A percentile compares a stretch with the other conserved stretches of the same genome.
These are phyloP conservation scores for Diutina sp. DNA, from an alignment of 1,139 yeast species.

Conservation along the genomic window DNA sequence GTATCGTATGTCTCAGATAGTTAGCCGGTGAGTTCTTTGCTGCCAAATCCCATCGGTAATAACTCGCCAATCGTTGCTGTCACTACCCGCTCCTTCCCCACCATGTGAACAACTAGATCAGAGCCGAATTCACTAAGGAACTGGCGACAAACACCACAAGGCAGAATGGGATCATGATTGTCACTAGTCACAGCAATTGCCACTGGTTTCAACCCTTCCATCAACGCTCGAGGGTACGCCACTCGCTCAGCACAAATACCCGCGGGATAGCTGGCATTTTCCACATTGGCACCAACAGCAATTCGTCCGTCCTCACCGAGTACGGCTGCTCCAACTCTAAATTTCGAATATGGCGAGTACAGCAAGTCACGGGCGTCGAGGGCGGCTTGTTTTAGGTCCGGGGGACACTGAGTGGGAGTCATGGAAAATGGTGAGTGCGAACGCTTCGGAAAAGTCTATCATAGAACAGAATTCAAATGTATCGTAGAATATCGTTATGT, in stretches of 20 bases:
- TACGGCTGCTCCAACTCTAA: constrained; percentile 68
- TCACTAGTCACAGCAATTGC: constrained; percentile 71
- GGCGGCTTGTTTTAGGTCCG: background rate
- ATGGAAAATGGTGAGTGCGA: background rate
- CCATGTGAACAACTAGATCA: constrained; percentile 48
- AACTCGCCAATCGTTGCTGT: constrained; percentile 45
- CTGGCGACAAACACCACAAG: constrained; percentile 94
- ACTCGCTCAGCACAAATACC: constrained; percentile 86
- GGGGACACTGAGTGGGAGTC: background rate
- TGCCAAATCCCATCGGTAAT: constrained; percentile 73
- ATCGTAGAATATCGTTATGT: background rate
- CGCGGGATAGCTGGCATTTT: constrained; percentile 86
- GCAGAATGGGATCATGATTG: constrained; percentile 48
- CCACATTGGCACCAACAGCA: constrained; percentile 75
- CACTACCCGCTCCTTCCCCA: constrained; percentile 27
- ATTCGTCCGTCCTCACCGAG: constrained; percentile 36
- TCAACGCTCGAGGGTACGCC: constrained; percentile 53
- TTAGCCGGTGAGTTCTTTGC: background rate
- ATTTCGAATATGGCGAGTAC: background rate
- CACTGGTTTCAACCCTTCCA: constrained; percentile 30
- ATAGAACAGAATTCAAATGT: background rate
- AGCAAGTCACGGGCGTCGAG: background rate
- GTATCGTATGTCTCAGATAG: background rate
- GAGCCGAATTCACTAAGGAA: constrained; percentile 63
- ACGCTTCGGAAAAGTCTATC: background rate